Evolutionary conservation across 495 filamentous ascomycete genomes (phyloP).

Genomic region (Penicillium daleae): DNA sequence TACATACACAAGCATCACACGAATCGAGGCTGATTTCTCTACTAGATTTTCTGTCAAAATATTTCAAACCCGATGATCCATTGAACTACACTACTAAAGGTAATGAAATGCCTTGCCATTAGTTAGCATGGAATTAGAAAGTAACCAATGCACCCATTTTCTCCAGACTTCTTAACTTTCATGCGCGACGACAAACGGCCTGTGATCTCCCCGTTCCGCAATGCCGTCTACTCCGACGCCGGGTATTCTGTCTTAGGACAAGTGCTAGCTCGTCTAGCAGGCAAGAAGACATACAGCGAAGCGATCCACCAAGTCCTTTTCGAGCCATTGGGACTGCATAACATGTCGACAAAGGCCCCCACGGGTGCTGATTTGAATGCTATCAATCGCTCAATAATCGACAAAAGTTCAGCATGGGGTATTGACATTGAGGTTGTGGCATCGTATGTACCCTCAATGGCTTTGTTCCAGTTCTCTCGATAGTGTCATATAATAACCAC

Average conservation of each 20-base stretch:
- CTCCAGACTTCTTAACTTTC: constrained; percentile 13
- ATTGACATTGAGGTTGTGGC: constrained; percentile 1
- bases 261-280: background rate
- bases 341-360: background rate
- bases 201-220: constrained; percentile 42
- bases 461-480: too few relatives aligned
- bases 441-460: background rate
- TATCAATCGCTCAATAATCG: background rate
- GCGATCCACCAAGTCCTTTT: background rate
- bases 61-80: background rate
- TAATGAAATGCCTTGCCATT: background rate
- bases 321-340: background rate
- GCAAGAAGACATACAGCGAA: constrained; percentile 1
- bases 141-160: too few relatives aligned
- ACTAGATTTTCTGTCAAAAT: background rate
- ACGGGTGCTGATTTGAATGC: background rate
- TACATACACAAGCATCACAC: background rate
- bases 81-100: background rate
- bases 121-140: too few relatives aligned
- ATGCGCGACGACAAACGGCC: constrained; percentile 16
- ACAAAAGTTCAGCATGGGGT: constrained; percentile 1
- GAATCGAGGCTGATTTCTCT: background rate
- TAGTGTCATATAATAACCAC: background rate
- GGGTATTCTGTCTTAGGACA: background rate
- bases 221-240: constrained; percentile 12